Base-by-base conservation (phyloP, 495 filamentous ascomycete species). In the Penicillium cinerascens region DNA sequence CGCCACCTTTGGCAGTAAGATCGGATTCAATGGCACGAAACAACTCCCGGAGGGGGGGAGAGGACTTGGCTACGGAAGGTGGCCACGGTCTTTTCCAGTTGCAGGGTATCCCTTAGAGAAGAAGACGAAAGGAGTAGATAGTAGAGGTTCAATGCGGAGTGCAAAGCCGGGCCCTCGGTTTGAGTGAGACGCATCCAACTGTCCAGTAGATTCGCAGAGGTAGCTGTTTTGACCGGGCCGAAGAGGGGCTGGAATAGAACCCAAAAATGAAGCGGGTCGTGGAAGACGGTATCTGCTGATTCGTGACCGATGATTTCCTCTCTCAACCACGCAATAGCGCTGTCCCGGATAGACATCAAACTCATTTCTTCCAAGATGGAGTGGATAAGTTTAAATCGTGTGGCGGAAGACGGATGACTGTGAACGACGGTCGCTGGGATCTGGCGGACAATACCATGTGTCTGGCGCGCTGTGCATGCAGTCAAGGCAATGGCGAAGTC, bases 321-420 rank as follows among this genome's bases (percentile, higher is more conserved):
- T 63, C 91, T 92, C 4, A 97, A 71, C 88, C 95, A 97, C 21
- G 81, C 79, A 10, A 97, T 80, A 0, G 92, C 91, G 47, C 82
- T 85, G 13, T 87, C 91, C 56, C 89, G 91, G 40, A 93, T 78
- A 2, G 87, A 80, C 21, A 83, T 89, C 6, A 86, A 84, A 8
- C 55, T 51, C 57, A 86, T 88, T 54, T 95, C 82, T 66, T 93
- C 86, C 23, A 97, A 75, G 3, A 92, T 85, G 42, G 89, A 85
- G 39, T 83, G 79, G 10, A 97, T 86, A 51, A 95, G 87, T 4
- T 84, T 80, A 37, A 95, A 79, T 1, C 91, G 80, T 25, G 82
- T 78, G 0, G 80, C 66, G 39, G 87, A 80, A 1, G 83, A 81
- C 1, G 91, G 90, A 59, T 97, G 84, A 18, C 81, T 79, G 66